Conservation (phyloP, 140 eudicot species). For the Cichorium intybus region DNA sequence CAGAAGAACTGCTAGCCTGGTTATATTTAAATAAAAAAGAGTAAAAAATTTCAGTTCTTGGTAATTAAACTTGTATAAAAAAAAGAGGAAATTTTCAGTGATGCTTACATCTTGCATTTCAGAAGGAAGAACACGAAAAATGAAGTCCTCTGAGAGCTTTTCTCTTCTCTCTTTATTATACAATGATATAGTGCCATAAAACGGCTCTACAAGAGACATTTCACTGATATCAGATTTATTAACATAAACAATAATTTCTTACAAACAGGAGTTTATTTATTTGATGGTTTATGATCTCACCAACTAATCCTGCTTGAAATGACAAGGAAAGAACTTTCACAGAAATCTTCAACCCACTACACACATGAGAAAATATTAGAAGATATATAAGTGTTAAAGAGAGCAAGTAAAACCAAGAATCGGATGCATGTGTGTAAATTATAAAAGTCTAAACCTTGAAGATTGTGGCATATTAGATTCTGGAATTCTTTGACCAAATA, state of each 20-base stretch:
- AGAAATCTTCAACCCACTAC: slow-evolving; percentile 88
- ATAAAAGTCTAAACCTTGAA: slow-evolving; percentile 53
- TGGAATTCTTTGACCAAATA: slow-evolving; percentile 92
- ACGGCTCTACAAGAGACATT: slow-evolving; percentile 73
- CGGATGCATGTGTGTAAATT: slow-evolving; percentile 5
- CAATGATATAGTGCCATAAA: slow-evolving; percentile 88
- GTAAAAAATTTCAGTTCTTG: neutral
- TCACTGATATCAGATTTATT: slow-evolving; percentile 12
- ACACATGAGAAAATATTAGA: slow-evolving; percentile 17
- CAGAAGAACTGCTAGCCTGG: slow-evolving; percentile 76
- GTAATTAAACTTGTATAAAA: neutral
- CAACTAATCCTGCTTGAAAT: slow-evolving; percentile 95
- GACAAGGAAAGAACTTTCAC: slow-evolving; percentile 89
- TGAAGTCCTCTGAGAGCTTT: slow-evolving; percentile 91
- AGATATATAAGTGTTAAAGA: neutral
- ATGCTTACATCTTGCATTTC: slow-evolving; percentile 82
- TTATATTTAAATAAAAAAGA: slow-evolving; percentile 25
- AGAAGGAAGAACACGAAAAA: slow-evolving; percentile 66
- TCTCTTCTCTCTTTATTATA: slow-evolving; percentile 95
- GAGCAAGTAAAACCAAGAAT: slow-evolving; percentile 1
- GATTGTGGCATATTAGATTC: slow-evolving; percentile 65
- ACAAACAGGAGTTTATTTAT: slow-evolving; percentile 1
- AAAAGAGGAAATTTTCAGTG: neutral
- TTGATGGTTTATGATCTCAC: slow-evolving; percentile 49
- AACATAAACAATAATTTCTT: slow-evolving; percentile 17